Evolutionary conservation across 345 rosid species (phyloP).

Genomic region (Lepidium sativum): DNA sequence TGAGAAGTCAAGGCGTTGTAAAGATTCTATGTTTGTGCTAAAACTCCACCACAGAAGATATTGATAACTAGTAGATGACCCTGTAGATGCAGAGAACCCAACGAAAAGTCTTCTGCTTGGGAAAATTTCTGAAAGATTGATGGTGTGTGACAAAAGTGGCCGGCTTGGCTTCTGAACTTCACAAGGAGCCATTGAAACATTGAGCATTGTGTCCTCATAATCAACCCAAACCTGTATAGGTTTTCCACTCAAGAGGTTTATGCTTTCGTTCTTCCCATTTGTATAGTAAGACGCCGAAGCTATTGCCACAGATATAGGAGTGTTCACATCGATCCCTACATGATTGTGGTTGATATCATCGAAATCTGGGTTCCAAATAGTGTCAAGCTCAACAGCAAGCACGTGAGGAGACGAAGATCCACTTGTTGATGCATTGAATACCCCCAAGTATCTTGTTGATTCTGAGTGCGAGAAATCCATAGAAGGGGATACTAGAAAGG

Average conservation of each 20-base stretch:
- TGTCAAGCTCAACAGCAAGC: conserved; percentile 54
- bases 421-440: conserved; percentile 32
- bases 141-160: conserved; percentile 41
- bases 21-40: conserved; percentile 29
- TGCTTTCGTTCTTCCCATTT: conserved; percentile 7
- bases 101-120: conserved; percentile 24
- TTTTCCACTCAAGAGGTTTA: conserved; percentile 32
- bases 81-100: conserved; percentile 58
- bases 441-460: conserved; percentile 33
- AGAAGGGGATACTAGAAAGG: conserved; percentile 34
- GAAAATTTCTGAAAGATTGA: conserved; percentile 36
- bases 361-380: conserved; percentile 37
- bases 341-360: conserved; percentile 40
- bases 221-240: conserved; percentile 59
- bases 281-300: conserved; percentile 30
- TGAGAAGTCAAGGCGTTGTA: conserved; percentile 31
- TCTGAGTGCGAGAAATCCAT: conserved; percentile 9
- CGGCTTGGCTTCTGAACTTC: conserved; percentile 24
- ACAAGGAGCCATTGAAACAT: conserved; percentile 39
- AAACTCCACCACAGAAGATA: conserved; percentile 61
- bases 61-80: conserved; percentile 28
- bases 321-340: conserved; percentile 54
- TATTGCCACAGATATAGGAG: conserved; percentile 25
- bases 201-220: conserved; percentile 32
- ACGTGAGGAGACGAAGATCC: conserved; percentile 36